phyloP scores from a whole-genome alignment of 148 eudicot species.

The Hydrangea macrophylla region DNA sequence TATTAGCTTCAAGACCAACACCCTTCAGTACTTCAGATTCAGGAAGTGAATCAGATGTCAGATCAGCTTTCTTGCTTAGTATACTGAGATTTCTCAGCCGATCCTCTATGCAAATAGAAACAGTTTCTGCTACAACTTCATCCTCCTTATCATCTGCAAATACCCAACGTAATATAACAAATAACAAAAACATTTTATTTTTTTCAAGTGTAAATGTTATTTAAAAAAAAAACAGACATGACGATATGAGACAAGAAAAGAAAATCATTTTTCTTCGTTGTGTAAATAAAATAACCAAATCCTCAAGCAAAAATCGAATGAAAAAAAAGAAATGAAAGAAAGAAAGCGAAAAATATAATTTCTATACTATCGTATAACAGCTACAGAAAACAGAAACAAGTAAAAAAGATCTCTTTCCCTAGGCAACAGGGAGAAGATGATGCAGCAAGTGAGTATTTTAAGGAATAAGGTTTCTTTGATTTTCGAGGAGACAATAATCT shows the following conservation, averaged over 20 bases:
- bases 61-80: slow-evolving; percentile 35
- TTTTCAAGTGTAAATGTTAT: background rate
- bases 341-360: background rate
- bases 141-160: slow-evolving; percentile 38
- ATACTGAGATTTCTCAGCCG: slow-evolving; percentile 64
- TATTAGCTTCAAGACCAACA: slow-evolving; percentile 49
- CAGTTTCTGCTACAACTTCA: slow-evolving; percentile 24
- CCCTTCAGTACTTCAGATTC: slow-evolving; percentile 40
- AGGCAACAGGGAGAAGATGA: background rate
- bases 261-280: background rate
- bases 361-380: background rate
- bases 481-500: background rate
- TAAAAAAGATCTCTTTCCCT: background rate
- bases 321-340: too few relatives aligned
- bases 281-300: background rate
- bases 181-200: background rate
- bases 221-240: background rate
- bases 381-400: background rate
- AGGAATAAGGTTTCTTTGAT: background rate
- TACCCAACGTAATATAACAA: background rate
- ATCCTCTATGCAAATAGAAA: slow-evolving; percentile 71
- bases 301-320: too few relatives aligned
- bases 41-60: slow-evolving; percentile 23
- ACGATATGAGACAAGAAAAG: too few relatives aligned
- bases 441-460: background rate